Evolutionary conservation across 139 green algal genomes (phyloP).

Genomic region (Pedinophyceae sp.): DNA sequence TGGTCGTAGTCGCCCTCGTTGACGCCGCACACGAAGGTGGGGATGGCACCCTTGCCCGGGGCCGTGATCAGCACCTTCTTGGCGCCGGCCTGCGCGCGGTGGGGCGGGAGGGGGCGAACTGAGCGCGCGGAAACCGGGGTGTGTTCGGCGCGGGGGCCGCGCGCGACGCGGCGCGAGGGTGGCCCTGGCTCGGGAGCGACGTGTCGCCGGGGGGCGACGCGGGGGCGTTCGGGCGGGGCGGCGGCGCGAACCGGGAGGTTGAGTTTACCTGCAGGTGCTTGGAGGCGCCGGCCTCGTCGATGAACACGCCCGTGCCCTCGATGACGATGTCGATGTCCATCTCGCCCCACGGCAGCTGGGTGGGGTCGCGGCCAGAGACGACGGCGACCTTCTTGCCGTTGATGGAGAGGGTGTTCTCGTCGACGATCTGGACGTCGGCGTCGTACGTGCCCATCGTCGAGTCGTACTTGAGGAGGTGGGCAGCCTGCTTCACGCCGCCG

Average conservation of each 20-base stretch:
- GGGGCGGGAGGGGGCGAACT: too few species aligned
- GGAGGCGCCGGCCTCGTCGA: slow-evolving; percentile 64
- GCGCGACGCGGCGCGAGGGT: too few species aligned
- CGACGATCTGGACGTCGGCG: slow-evolving; percentile 83
- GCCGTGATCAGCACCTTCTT: slow-evolving; percentile 99
- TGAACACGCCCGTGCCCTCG: slow-evolving; percentile 93
- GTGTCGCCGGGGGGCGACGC: too few species aligned
- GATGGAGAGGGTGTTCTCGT: slow-evolving; percentile 74
- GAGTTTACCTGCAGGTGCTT: slow-evolving; percentile 78
- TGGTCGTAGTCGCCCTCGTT: slow-evolving; percentile 85
- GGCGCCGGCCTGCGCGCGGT: slow-evolving; percentile 65
- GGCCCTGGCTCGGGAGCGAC: too few species aligned
- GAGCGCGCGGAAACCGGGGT: too few species aligned
- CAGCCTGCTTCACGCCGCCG: slow-evolving; percentile 89
- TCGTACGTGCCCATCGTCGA: slow-evolving; percentile 91
- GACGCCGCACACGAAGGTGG: slow-evolving; percentile 96
- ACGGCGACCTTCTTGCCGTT: slow-evolving; percentile 89
- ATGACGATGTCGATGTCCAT: slow-evolving; percentile 89
- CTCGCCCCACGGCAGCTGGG: slow-evolving; percentile 84
- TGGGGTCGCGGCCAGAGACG: slow-evolving; percentile 86
- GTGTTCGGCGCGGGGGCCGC: too few species aligned
- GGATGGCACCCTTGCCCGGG: slow-evolving; percentile 96
- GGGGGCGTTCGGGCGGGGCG: too few species aligned
- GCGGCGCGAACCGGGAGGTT: too few species aligned
- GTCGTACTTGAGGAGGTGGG: slow-evolving; percentile 99